Percentiles rank a stretch among this genome's conserved stretches.
These are phyloP conservation scores for sweet orange (Citrus sinensis) DNA, from an alignment of 345 rosid species.

Conservation along the genomic window DNA sequence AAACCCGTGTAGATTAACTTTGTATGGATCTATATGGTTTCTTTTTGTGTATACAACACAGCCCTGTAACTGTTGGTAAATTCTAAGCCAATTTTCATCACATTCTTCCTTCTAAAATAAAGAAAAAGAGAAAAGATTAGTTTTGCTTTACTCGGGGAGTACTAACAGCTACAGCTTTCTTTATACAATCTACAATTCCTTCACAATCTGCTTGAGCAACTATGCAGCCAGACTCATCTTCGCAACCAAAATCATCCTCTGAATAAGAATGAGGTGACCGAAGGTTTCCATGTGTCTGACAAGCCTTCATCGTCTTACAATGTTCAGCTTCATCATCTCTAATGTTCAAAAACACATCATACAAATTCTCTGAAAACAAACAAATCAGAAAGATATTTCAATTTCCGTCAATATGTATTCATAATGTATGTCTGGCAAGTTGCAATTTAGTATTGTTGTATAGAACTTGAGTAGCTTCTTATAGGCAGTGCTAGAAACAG, in stretches of 20 bases:
- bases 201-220: conserved; percentile 64
- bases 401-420: not conserved
- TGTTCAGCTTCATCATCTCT: conserved; percentile 99
- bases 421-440: not conserved
- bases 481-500: not conserved
- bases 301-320: conserved; percentile 93
- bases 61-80: not conserved
- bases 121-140: not conserved
- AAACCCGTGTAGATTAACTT: not conserved
- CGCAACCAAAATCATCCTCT: conserved; percentile 31
- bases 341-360: conserved; percentile 82
- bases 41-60: not conserved
- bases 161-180: conserved; percentile 51
- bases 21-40: not conserved
- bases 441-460: not conserved
- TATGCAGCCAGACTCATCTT: conserved; percentile 42
- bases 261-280: conserved; percentile 76
- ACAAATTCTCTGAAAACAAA: conserved; percentile 62
- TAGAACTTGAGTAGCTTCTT: not conserved
- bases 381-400: not conserved
- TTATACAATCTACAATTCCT: conserved; percentile 84
- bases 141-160: conserved; percentile 21
- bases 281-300: conserved; percentile 83
- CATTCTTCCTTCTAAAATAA: not conserved
- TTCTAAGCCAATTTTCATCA: not conserved